Evolutionary conservation across 768 basidiomycete species (phyloP), one percentile per base, ranked within the genome.

Genomic region (Podaxis sp.): DNA sequence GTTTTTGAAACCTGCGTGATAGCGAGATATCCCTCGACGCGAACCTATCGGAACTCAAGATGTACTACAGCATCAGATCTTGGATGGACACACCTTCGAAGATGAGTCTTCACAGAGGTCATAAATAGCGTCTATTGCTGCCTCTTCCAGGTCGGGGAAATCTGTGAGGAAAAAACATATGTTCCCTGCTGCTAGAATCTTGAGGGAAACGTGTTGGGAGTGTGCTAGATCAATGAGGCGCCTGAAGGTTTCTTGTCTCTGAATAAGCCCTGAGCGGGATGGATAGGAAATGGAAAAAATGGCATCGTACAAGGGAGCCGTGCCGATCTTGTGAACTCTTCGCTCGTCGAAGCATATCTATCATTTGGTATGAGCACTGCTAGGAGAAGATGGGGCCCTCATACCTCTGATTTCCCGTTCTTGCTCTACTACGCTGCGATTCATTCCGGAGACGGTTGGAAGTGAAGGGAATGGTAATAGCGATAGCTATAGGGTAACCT

Each of bases 91-190:
- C 66, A 88, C 88, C 65, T 76, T 75, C 12, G 80, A 66, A 41
- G 82, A 80, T 53, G 82, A 82, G 75, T 91, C 89, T 71, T 91
- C 89, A 70, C 89, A 91, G 0, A 91, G 75, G 74, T 91, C 89
- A 67, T 90, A 91, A 12, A 91, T 81, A n/a, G 87, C 86, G 67
- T 91, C 87, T 68, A 91, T 89, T 5, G 87, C 87, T 22, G 83
- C 83, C 66, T 91, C 90, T 70, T 89, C 87, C n/a, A 87, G 75
- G 50, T 89, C 89, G 0, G 85, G 84, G 66, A 89, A 88, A 72
- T 88, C 84, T 65, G 76, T 82, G 76, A 90, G 85, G 70, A 87
- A 87, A 54, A 73, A 66, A 37, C 77, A 82, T 60, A 91, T 82
- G 56, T 85, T 80, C 36, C 74, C 73, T 0, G 88, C 88, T 0